A percentile compares a stretch with the other conserved stretches of the same genome.
Evolutionary conservation across 2,329 filamentous ascomycete species (phyloP).

Genomic region (Phaeosphaeriaceae sp.): DNA sequence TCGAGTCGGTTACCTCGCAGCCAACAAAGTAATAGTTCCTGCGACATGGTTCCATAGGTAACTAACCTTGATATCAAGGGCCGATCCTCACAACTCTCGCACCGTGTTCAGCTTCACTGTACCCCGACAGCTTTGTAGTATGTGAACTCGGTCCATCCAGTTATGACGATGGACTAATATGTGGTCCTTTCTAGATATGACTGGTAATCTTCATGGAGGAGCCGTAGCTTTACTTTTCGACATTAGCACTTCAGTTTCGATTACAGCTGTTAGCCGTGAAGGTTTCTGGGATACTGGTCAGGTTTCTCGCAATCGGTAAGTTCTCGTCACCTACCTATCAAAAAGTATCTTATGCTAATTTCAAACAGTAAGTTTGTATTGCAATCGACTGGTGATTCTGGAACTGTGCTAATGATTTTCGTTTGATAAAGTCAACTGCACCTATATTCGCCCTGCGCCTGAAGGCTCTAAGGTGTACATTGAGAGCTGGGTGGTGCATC

Average conservation of each 20-base stretch:
- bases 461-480: conserved; percentile 50
- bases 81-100: conserved; percentile 41
- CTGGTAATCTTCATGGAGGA: conserved; percentile 60
- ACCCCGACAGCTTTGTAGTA: conserved; percentile 54
- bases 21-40: conserved; percentile 21
- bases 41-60: not conserved
- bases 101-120: conserved; percentile 55
- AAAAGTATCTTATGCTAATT: conserved; percentile 7
- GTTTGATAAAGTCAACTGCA: conserved; percentile 49
- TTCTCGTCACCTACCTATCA: not conserved
- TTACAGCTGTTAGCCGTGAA: conserved; percentile 36
- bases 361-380: conserved; percentile 15
- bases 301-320: conserved; percentile 40
- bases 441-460: conserved; percentile 52
- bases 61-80: not conserved
- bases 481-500: conserved; percentile 53
- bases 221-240: conserved; percentile 63
- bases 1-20: conserved; percentile 41
- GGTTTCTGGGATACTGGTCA: conserved; percentile 54
- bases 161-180: not conserved
- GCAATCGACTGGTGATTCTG: not conserved
- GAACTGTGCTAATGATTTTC: not conserved
- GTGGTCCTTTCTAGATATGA: conserved; percentile 13
- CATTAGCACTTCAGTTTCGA: conserved; percentile 55
- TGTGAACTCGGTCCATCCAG: not conserved